These are phyloP conservation scores for Cryphonectria parasitica DNA, from an alignment of 2,329 filamentous ascomycete genomes.

Conservation along the genomic window DNA sequence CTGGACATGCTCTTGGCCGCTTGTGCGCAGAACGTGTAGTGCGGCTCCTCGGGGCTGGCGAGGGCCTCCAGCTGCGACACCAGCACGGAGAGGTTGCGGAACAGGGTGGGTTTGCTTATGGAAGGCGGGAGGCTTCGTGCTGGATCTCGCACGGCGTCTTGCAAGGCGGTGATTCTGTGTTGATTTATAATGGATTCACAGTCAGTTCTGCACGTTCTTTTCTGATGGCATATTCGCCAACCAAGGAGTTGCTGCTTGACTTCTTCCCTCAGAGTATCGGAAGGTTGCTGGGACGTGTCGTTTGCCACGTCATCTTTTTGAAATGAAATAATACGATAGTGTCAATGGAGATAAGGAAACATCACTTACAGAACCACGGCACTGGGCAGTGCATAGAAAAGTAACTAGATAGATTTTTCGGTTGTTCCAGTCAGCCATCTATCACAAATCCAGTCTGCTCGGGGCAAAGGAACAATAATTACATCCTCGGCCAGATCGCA, in stretches of 20 bases:
- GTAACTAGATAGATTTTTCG: neutral
- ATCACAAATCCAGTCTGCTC: neutral
- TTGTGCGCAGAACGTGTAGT: neutral
- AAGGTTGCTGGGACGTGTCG: neutral
- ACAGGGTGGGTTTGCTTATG: constrained; percentile 2
- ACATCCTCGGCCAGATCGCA: constrained; percentile 12
- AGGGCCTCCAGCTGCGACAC: constrained; percentile 13
- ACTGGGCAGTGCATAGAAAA: constrained; percentile 8
- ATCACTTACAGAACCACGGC: constrained; percentile 3
- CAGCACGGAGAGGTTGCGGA: constrained; percentile 6
- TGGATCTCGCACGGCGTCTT: constrained; percentile 11
- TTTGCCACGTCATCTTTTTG: neutral
- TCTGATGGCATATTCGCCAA: neutral
- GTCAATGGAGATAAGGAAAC: neutral
- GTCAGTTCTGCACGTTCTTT: neutral
- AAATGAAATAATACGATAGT: neutral
- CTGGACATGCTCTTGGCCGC: constrained; percentile 10
- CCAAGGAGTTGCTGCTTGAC: neutral
- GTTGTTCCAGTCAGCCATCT: neutral
- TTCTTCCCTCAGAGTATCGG: neutral
- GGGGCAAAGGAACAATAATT: neutral
- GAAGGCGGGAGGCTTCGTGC: constrained; percentile 1
- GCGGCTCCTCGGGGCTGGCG: constrained; percentile 2
- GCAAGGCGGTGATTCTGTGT: constrained; percentile 5
- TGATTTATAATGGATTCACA: neutral